Evolutionary conservation across 768 basidiomycete species (phyloP), one percentile per base, ranked within the genome.

Genomic region (Tulasnella sp.): DNA sequence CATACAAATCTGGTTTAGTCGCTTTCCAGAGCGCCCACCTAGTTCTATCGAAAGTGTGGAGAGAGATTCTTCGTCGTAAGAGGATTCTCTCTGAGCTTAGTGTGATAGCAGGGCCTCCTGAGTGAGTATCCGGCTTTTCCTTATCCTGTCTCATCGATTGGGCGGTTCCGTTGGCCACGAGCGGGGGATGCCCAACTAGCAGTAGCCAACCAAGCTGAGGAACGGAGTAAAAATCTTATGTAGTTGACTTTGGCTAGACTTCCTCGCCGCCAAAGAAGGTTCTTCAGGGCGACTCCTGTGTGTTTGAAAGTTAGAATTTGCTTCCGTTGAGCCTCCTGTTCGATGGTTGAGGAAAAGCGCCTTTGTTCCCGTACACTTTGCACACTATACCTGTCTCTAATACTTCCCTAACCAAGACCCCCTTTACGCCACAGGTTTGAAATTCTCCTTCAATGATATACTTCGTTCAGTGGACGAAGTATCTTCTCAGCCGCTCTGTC

Each of bases 91-190:
- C 61, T 67, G 20, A 11, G 61, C 61, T 32, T 67, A 16, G 61
- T 67, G n/a, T 29, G 61, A 67, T 16, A 16, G 32, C 26, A 29
- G 13, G 11, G n/a, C 61, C 61, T 67, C 48, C 48, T 67, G 61
- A 26, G 32, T 67, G 61, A 29, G 32, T 32, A 32, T 29, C 55
- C 15, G 11, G 61, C 20, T 67, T 67, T n/a, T 26, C 61, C 32
- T n/a, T 29, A 32, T 32, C 61, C n/a, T 67, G 61, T 67, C 61
- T 32, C 61, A 67, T 67, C 61, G 61, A 67, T 67, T 32, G 61
- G 29, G 61, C 48, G 61, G 32, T 67, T 67, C 13, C 16, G 13
- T 67, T 26, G 61, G 32, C 26, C 2, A 13, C 61, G 26, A 11
- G 32, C 32, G n/a, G 61, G 61, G 29, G 61, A 5, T 3, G 2